phyloP scores from a whole-genome alignment of 2,329 filamentous ascomycete genomes.

The Raffaelea deltoideospora region DNA sequence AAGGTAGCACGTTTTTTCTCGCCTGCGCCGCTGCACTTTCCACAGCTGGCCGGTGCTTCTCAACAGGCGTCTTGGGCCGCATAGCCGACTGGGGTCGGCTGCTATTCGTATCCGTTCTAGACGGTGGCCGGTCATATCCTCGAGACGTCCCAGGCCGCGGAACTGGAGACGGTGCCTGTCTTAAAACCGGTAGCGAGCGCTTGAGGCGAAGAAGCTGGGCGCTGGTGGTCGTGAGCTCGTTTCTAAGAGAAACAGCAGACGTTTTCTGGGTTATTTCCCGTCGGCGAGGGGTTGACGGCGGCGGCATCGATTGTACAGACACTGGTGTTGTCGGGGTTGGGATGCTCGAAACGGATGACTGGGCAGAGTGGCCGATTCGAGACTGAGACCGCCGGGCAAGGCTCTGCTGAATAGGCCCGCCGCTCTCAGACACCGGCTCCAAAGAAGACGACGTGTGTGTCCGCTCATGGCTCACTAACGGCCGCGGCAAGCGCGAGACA shows the following conservation, averaged over 20 bases:
- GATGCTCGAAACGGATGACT: constrained; percentile 52
- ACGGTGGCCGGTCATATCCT: constrained; percentile 39
- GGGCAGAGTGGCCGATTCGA: constrained; percentile 51
- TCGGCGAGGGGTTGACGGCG: constrained; percentile 44
- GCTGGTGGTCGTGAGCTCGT: constrained; percentile 48
- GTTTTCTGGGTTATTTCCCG: constrained; percentile 41
- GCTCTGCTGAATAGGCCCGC: constrained; percentile 50
- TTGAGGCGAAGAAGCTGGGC: constrained; percentile 51
- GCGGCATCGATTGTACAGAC: constrained; percentile 30
- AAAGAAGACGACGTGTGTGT: constrained; percentile 55
- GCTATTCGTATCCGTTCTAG: constrained; percentile 34
- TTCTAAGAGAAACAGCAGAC: constrained; percentile 37
- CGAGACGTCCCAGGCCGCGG: constrained; percentile 29
- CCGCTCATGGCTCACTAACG: constrained; percentile 51
- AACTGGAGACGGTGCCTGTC: constrained; percentile 30
- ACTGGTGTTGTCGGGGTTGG: constrained; percentile 45
- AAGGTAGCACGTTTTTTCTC: constrained; percentile 53
- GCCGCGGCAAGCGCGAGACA: constrained; percentile 63
- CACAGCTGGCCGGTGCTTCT: constrained; percentile 35
- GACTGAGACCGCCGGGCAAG: constrained; percentile 48
- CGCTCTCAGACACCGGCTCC: constrained; percentile 87
- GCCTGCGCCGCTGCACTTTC: constrained; percentile 36
- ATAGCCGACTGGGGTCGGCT: constrained; percentile 33
- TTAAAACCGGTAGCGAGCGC: constrained; percentile 47
- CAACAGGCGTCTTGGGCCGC: constrained; percentile 58